These are phyloP conservation scores for Wickerhamomyces kurtzmanii DNA, from an alignment of 805 yeast genomes.

Conservation along the genomic window DNA sequence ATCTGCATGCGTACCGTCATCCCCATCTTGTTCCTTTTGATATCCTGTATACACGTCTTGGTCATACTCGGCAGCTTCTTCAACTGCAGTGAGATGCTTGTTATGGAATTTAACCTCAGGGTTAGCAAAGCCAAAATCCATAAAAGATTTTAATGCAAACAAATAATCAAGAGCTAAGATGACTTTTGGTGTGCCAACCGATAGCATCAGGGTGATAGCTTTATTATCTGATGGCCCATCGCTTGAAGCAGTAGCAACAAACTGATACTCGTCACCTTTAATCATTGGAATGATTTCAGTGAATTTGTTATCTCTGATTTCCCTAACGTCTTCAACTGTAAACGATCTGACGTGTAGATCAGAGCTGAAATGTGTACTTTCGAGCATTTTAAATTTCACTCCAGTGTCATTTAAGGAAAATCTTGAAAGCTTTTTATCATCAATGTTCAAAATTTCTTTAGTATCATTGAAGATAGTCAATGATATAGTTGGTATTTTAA, in stretches of 20 bases:
- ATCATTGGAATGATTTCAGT: conserved; percentile 72
- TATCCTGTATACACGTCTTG: no score
- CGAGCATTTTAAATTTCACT: conserved; percentile 36
- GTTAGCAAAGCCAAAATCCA: conserved; percentile 34
- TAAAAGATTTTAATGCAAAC: conserved; percentile 59
- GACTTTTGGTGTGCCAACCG: conserved; percentile 72
- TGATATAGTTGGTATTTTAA: conserved; percentile 54
- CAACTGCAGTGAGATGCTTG: no score
- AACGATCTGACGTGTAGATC: conserved; percentile 63
- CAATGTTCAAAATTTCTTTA: conserved; percentile 19
- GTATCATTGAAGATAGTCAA: conserved; percentile 53
- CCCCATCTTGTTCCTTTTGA: conserved; percentile 2
- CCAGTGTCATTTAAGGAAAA: conserved; percentile 54
- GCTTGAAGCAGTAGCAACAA: conserved; percentile 43
- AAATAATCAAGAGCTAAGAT: conserved; percentile 82
- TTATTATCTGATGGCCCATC: conserved; percentile 29
- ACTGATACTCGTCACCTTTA: conserved; percentile 56
- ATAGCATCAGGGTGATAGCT: conserved; percentile 40
- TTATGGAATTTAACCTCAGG: no score
- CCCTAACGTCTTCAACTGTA: conserved; percentile 67
- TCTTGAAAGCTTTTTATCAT: conserved; percentile 36
- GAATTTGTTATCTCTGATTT: conserved; percentile 54
- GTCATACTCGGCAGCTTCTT: not conserved
- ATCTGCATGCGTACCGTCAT: conserved; percentile 6
- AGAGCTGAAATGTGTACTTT: conserved; percentile 46